Percentiles rank a stretch among this genome's conserved stretches.
Evolutionary conservation across 345 rosid genomes (phyloP).

Genomic region (Camelina sativa): DNA sequence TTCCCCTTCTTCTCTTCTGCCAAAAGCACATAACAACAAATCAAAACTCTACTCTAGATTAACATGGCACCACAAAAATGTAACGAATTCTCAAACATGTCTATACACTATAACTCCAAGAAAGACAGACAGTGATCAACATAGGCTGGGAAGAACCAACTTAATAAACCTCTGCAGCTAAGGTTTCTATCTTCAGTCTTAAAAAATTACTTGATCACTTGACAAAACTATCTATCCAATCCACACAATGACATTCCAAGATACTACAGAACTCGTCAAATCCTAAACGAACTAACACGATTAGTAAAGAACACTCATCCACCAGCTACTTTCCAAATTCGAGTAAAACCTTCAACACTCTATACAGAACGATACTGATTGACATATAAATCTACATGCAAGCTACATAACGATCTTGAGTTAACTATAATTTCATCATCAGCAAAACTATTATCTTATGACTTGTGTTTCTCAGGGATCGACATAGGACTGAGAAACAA

Average conservation of each 20-base stretch:
- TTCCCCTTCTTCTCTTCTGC: conserved; percentile 67
- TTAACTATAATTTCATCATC: no score
- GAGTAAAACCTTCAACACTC: no score
- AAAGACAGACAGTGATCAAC: background rate
- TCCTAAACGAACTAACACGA: background rate
- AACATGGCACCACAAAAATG: background rate
- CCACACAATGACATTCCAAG: no score
- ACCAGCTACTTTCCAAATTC: no score
- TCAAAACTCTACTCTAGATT: background rate
- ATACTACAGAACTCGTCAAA: conserved; percentile 14
- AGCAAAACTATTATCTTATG: no score
- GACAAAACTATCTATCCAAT: no score
- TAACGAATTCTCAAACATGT: conserved; percentile 4
- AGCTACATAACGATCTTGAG: no score
- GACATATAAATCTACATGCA: no score
- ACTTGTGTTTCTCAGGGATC: no score
- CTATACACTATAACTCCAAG: background rate
- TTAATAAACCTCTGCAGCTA: background rate
- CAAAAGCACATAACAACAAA: conserved; percentile 16
- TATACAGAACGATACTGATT: no score
- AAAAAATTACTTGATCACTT: conserved; percentile 9
- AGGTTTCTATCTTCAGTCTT: background rate
- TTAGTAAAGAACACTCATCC: conserved; percentile 2
- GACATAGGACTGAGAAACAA: no score
- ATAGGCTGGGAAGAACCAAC: background rate